phyloP scores from a whole-genome alignment of 306 rosid species.

The Castanea sativa region DNA sequence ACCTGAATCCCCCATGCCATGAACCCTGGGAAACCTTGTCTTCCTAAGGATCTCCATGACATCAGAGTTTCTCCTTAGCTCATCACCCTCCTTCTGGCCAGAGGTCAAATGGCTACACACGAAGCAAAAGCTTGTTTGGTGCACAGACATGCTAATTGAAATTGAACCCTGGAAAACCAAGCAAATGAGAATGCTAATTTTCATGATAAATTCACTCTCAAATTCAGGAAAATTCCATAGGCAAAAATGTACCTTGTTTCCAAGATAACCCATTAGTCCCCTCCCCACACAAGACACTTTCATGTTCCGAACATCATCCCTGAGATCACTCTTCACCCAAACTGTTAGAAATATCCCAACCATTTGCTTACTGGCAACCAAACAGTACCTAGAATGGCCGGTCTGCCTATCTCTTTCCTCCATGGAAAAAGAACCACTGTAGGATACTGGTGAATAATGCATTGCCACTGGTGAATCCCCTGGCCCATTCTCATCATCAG shows the following conservation, averaged over 20 bases:
- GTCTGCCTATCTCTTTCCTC: constrained; percentile 75
- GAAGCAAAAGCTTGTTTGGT: constrained; percentile 98
- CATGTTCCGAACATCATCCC: constrained; percentile 75
- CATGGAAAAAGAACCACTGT: constrained; percentile 54
- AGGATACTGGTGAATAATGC: constrained; percentile 64
- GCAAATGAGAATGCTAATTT: constrained; percentile 26
- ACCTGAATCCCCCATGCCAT: constrained; percentile 53
- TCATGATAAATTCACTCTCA: not conserved
- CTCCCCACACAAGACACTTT: constrained; percentile 97
- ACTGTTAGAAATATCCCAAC: constrained; percentile 89
- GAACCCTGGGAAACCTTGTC: constrained; percentile 83
- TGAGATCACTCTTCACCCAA: constrained; percentile 83
- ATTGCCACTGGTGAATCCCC: constrained; percentile 65
- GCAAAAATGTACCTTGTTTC: constrained; percentile 71
- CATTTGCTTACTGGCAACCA: constrained; percentile 98
- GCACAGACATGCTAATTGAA: constrained; percentile 95
- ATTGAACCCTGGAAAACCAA: constrained; percentile 86
- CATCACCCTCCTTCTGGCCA: constrained; percentile 99
- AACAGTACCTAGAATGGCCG: constrained; percentile 77
- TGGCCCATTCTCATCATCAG: constrained; percentile 78
- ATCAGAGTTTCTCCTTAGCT: constrained; percentile 90
- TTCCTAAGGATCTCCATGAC: constrained; percentile 93
- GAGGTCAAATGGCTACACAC: constrained; percentile 96
- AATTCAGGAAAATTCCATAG: constrained; percentile 7
- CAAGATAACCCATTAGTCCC: constrained; percentile 98